phyloP scores from a whole-genome alignment of 2,329 filamentous ascomycete species.

The Triangularia setosa region DNA sequence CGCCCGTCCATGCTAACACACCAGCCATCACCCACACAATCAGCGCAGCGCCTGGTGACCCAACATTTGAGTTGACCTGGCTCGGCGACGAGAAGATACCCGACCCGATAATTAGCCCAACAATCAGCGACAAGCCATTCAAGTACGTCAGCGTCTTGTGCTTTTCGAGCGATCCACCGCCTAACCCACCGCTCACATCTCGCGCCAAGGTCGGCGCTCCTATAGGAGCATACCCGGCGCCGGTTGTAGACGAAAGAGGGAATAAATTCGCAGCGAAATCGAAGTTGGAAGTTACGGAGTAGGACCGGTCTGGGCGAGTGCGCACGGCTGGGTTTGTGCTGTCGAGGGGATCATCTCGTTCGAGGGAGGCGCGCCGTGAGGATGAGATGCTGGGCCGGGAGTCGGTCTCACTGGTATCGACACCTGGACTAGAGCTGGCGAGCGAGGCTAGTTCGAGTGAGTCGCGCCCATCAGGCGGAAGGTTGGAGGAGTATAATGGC shows the following conservation, averaged over 20 bases:
- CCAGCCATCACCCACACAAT: slow-evolving; percentile 91
- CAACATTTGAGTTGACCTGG: slow-evolving; percentile 86
- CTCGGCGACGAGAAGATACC: slow-evolving; percentile 95
- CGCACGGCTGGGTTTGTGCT: slow-evolving; percentile 51
- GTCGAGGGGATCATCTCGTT: slow-evolving; percentile 77
- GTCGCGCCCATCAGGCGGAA: slow-evolving; percentile 63
- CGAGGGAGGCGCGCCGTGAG: slow-evolving; percentile 85
- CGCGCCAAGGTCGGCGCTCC: slow-evolving; percentile 65
- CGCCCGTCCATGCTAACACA: slow-evolving; percentile 93
- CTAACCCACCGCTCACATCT: slow-evolving; percentile 52
- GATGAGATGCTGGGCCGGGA: slow-evolving; percentile 86
- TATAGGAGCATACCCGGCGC: slow-evolving; percentile 76
- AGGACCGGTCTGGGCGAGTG: slow-evolving; percentile 58
- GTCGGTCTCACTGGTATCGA: slow-evolving; percentile 60
- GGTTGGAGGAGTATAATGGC: slow-evolving; percentile 41
- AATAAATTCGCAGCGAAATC: slow-evolving; percentile 94
- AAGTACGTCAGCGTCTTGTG: slow-evolving; percentile 94
- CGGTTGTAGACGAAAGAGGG: slow-evolving; percentile 78
- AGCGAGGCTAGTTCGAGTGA: slow-evolving; percentile 95
- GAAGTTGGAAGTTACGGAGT: slow-evolving; percentile 89
- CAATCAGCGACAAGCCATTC: slow-evolving; percentile 85
- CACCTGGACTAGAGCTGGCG: slow-evolving; percentile 72
- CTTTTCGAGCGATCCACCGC: slow-evolving; percentile 83
- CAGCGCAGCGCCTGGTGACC: slow-evolving; percentile 83
- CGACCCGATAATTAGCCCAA: slow-evolving; percentile 91